Base-by-base conservation (phyloP, 441 rosid species). In the Eugenia klotzschiana region DNA sequence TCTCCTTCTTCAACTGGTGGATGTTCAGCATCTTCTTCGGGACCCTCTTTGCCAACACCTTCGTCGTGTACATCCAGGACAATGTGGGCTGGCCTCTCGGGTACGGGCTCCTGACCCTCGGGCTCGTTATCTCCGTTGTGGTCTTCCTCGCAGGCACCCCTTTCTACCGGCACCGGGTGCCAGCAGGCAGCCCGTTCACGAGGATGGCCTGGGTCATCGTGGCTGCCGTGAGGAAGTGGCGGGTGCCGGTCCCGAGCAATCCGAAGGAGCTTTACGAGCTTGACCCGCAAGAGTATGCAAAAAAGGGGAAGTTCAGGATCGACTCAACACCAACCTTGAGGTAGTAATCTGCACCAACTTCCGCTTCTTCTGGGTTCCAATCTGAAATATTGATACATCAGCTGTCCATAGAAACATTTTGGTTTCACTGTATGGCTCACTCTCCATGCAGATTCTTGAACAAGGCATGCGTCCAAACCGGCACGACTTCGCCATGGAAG, bases 1-100 rank as follows among this genome's bases (percentile, higher is more conserved):
- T 92, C 7, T 94, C 99, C 26, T 96, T 96, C 92, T 95, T 96
- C 96, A 96, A 95, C 53, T 95, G 99, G 98, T 96, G 98, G 98
- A 92, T 94, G 98, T 95, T 95, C 85, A 90, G 98, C 89, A 95
- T 94, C 79, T 96, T 94, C 86, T 91, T 93, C 80, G 99, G 99
- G n/a, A 90, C 95, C 18, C 93, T 95, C 46, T 94, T 97, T 52
- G 98, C 98, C 80, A 93, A 94, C 89, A 93, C 98, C 0, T 58
- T 90, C 15, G 93, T 97, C 18, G 96, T 94, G 7, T 97, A 94
- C 85, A 87, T 95, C 69, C 99, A 97, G 85, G 99, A 97, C 87
- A 97, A 95, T 74, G 94, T 95, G 12, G 99, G 98, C 0, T 97
- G 98, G 98, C 56, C 91, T 1, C 81, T 93, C 2, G 98, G 99